These are phyloP conservation scores for Gymnopilus dilepis DNA, from an alignment of 768 basidiomycete genomes.

Conservation along the genomic window DNA sequence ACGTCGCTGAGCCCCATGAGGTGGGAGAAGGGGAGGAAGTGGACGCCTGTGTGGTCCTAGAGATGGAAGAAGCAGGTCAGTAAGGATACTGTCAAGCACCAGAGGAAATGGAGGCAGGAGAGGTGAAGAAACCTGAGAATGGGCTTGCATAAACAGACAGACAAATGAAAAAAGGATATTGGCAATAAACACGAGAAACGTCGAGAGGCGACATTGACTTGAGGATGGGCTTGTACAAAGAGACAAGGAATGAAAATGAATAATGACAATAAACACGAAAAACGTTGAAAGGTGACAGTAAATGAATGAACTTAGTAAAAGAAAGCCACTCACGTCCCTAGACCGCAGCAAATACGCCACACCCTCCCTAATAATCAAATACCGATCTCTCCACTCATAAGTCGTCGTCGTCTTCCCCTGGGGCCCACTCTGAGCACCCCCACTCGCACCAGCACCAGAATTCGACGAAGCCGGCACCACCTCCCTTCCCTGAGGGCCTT, in stretches of 20 bases:
- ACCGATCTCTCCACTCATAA: conserved; percentile 65
- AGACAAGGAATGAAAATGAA: not conserved
- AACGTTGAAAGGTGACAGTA: not conserved
- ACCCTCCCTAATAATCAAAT: conserved; percentile 66
- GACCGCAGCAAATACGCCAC: conserved; percentile 58
- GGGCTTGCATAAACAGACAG: too few species aligned
- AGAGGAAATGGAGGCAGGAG: too few species aligned
- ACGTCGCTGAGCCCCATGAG: conserved; percentile 50
- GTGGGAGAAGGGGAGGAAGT: conserved; percentile 43
- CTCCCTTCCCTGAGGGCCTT: too few species aligned
- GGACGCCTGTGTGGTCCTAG: conserved; percentile 46
- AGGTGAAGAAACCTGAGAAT: too few species aligned
- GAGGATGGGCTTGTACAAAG: too few species aligned
- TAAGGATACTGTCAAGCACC: too few species aligned
- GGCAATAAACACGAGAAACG: not conserved
- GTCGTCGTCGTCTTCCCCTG: not conserved
- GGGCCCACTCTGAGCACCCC: not conserved
- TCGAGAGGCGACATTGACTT: too few species aligned
- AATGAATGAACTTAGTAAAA: not conserved
- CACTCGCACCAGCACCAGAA: not conserved
- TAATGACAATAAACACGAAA: not conserved
- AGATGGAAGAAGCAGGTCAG: not conserved
- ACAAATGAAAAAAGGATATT: not conserved
- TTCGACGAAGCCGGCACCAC: too few species aligned
- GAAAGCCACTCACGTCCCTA: conserved; percentile 47